Conservation (phyloP, 2,329 filamentous ascomycete species). For the Beauveria sp. region DNA sequence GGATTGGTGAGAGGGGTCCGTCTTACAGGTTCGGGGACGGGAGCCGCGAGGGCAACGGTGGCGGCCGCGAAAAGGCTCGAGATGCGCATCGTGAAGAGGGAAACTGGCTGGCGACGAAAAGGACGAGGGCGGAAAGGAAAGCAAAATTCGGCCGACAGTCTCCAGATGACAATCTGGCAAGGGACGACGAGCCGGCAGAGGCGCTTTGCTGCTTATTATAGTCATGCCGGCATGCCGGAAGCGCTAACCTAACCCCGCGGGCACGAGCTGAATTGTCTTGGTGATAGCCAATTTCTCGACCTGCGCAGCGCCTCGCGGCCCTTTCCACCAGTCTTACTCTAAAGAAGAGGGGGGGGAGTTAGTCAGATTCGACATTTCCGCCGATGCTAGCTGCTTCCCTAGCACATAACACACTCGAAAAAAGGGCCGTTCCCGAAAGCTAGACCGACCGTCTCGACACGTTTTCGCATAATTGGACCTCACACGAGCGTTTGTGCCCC, state of each 20-base stretch:
- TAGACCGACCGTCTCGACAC: slow-evolving; percentile 5
- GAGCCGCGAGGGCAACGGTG: slow-evolving; percentile 17
- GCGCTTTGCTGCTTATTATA: background rate
- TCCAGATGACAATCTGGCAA: too few species aligned
- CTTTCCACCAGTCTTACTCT: slow-evolving; percentile 6
- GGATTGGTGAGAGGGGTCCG: background rate
- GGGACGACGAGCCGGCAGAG: too few species aligned
- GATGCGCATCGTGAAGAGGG: slow-evolving; percentile 2
- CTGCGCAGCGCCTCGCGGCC: background rate
- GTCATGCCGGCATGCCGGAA: background rate
- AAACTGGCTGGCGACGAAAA: too few species aligned
- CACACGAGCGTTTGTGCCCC: background rate
- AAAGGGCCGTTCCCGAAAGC: background rate
- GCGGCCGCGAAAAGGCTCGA: slow-evolving; percentile 15
- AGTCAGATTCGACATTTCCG: background rate
- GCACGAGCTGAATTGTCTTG: background rate
- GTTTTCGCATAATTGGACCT: slow-evolving; percentile 7
- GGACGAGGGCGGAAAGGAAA: too few species aligned
- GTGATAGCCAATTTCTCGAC: background rate
- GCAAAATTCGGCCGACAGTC: too few species aligned
- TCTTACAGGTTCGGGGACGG: slow-evolving; percentile 22
- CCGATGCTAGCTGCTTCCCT: background rate
- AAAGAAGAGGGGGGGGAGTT: background rate
- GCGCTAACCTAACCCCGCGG: background rate
- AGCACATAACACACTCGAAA: background rate